Conservation (phyloP, 495 filamentous ascomycete genomes). For the Darksidea phi region DNA sequence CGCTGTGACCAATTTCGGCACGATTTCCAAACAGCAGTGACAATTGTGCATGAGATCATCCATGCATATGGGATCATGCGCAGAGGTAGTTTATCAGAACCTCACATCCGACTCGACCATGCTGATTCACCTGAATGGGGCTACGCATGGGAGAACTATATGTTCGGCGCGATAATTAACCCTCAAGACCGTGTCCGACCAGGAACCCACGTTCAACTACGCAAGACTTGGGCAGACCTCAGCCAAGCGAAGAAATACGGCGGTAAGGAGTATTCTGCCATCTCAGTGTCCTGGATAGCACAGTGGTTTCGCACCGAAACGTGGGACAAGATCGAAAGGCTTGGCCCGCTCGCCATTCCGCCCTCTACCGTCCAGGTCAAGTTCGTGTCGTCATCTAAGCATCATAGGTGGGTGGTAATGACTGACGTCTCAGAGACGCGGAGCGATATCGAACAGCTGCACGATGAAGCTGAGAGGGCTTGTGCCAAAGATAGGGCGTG, state of each 20-base stretch:
- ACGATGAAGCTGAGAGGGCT: background rate
- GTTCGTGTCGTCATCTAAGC: background rate
- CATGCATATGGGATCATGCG: slow-evolving; percentile 33
- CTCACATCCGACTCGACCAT: slow-evolving; percentile 17
- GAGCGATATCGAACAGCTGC: slow-evolving; percentile 2
- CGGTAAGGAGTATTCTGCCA: slow-evolving; percentile 22
- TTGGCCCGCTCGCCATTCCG: slow-evolving; percentile 16
- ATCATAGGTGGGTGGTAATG: slow-evolving; percentile 3
- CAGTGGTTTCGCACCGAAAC: slow-evolving; percentile 32
- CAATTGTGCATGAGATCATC: slow-evolving; percentile 23
- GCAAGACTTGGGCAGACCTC: slow-evolving; percentile 21
- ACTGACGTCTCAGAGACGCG: background rate
- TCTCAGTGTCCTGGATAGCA: slow-evolving; percentile 23
- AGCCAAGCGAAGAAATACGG: background rate
- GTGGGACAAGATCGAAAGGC: slow-evolving; percentile 20
- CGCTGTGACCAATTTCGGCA: slow-evolving; percentile 22
- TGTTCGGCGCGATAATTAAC: slow-evolving; percentile 29
- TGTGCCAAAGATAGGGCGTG: background rate
- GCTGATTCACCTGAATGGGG: slow-evolving; percentile 18
- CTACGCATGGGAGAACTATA: slow-evolving; percentile 31
- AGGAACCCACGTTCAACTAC: slow-evolving; percentile 11
- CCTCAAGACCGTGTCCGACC: slow-evolving; percentile 17
- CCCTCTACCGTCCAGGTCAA: slow-evolving; percentile 16
- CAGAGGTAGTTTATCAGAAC: slow-evolving; percentile 24
- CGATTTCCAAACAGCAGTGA: slow-evolving; percentile 25